Base-by-base conservation (phyloP, 306 rosid species). In the Cicer bijugum region DNA sequence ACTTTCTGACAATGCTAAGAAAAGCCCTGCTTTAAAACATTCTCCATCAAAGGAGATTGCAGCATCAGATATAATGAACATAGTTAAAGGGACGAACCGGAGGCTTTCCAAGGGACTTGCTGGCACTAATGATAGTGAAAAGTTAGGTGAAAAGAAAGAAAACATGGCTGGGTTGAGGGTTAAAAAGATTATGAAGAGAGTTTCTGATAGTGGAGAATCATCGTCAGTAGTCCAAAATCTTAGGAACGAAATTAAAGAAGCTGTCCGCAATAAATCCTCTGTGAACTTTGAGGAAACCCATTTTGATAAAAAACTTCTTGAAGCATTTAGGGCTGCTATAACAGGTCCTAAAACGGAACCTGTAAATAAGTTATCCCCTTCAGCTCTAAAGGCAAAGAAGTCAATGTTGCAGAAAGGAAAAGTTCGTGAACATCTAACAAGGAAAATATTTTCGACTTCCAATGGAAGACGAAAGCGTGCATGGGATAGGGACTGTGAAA, bases 401-500 rank as follows among this genome's bases (percentile, higher is more conserved):
- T 69, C 91, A 78, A 85, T 89, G 84, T 79, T 91, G 84, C 97
- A 90, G 78, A 94, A 87, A 77, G 96, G 99, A 16, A 91, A 85
- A 81, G 86, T 94, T 45, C 97, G 97, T 52, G 97, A 91, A 78
- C 80, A 91, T 80, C 74, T 94, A 61, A 94, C 99, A 17, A 94
- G 84, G 89, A 91, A 94, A 86, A 91, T 94, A 57, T 94, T 91
- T 78, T 90, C 76, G 47, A 40, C 80, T 57, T 82, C 92, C 65
- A 89, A 81, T 86, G 99, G 99, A 84, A 90, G 86, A 71, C 78
- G 97, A 82, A 94, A 90, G 85, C 97, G 90, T 42, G 96, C 97
- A 66, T 91, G 99, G 99, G 97, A 94, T 81, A 81, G 97, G 85
- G 97, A 91, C 74, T 90, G 97, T 80, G 96, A 94, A 84, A 82